Base-by-base conservation (phyloP, 2,329 filamentous ascomycete species). In the Chaetomiaceae sp. region DNA sequence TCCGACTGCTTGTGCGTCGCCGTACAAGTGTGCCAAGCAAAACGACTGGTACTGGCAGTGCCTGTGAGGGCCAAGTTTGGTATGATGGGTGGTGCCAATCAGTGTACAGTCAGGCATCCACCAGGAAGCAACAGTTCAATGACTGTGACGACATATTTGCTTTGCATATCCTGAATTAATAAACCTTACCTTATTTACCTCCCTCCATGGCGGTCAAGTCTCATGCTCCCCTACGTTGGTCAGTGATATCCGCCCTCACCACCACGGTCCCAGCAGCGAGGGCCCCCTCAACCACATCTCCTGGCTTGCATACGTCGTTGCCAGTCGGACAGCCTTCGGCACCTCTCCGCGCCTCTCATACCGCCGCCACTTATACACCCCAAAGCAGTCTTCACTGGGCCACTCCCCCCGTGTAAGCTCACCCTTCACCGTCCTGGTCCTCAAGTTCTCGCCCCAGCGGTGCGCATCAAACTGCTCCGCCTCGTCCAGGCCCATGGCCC, bases 1-100 rank as follows among this genome's bases (percentile, higher is more conserved):
- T 2, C 46, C 52, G 37, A 58, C 52, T 12, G 38, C 26, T n/a
- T 59, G 57, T 22, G 55, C 36, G 9, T 37, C 49, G 18, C 48
- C 48, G 5, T 58, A 24, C 17, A 50, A 37, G 2, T 59, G 57
- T 49, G 36, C 34, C 17, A 46, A 49, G 29, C 46, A 51, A 38
- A 59, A 59, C 50, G 52, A 57, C 36, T 59, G 50, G 46, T 59
- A 59, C 36, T 53, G 30, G 7, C 57, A 59, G 49, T 59, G 57
- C 32, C 29, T 59, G 41, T 59, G 38, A 50, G 44, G 5, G 42
- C 12, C 30, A 14, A 20, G 8, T 6, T 3, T 19, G 33, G 19
- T n/a, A n/a, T n/a, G n/a, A n/a, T n/a, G n/a, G n/a, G n/a, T n/a
- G n/a, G n/a, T n/a, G n/a, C n/a, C n/a, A n/a, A n/a, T n/a, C n/a